Evolutionary conservation across 2,329 filamentous ascomycete genomes (phyloP).

Genomic region (Chaetomiaceae sp.): DNA sequence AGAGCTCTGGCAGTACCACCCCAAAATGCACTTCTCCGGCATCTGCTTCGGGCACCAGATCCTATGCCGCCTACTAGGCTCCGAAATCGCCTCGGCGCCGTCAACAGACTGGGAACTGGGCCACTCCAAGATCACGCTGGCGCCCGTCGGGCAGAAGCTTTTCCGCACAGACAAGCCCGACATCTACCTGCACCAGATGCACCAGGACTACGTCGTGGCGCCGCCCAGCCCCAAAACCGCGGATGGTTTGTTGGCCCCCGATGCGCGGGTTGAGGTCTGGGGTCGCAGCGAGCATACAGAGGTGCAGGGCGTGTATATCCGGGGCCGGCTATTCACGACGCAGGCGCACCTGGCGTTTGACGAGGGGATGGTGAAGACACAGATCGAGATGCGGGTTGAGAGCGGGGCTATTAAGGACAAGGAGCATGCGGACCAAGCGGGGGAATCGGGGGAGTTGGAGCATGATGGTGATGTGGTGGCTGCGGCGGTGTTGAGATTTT

Average conservation of each 20-base stretch:
- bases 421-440: conserved; percentile 56
- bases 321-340: conserved; percentile 61
- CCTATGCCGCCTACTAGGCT: conserved; percentile 63
- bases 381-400: conserved; percentile 57
- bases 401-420: conserved; percentile 58
- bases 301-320: conserved; percentile 69
- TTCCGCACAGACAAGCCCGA: conserved; percentile 52
- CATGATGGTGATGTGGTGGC: conserved; percentile 69
- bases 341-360: conserved; percentile 79
- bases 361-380: conserved; percentile 59
- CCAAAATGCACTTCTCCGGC: conserved; percentile 57
- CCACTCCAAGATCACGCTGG: conserved; percentile 61
- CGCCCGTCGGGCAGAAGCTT: conserved; percentile 59
- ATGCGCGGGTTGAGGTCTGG: conserved; percentile 48
- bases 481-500: conserved; percentile 59
- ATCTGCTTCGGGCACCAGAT: conserved; percentile 82
- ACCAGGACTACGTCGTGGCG: conserved; percentile 64
- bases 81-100: conserved; percentile 58
- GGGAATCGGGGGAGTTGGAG: conserved; percentile 54
- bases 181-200: conserved; percentile 71
- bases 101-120: conserved; percentile 67
- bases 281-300: conserved; percentile 60
- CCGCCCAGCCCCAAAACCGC: conserved; percentile 41
- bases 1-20: conserved; percentile 46
- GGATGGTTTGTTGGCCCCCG: conserved; percentile 34